Base-by-base conservation (phyloP, 2,329 filamentous ascomycete genomes). In the Dendrostoma leiphaemia region DNA sequence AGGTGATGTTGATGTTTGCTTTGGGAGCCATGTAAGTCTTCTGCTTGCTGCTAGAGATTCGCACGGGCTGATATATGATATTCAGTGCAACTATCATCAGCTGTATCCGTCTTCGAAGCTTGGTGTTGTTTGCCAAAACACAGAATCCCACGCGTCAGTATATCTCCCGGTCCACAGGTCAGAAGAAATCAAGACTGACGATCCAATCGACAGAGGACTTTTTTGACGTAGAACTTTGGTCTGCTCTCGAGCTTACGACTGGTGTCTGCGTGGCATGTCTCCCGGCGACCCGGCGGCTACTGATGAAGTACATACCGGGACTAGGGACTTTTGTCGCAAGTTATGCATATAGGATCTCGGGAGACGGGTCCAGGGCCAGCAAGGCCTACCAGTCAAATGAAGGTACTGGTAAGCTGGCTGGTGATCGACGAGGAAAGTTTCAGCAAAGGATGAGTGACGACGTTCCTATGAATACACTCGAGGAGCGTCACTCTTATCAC, bases 141-240 rank as follows among this genome's bases (percentile, higher is more conserved):
- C 50, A 47, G 10, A 53, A 53, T 6, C 50, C 50, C 26, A 53
- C 50, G 15, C 45, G 50, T 53, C 24, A 24, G 50, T n/a, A 45
- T 5, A 34, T 12, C n/a, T 17, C 13, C 15, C 13, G 29, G 1
- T 2, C 3, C 15, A 21, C n/a, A n/a, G 4, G 17, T 3, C 17
- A 5, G 1, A 15, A 8, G 23, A 5, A 3, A 28, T 12, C 21
- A 38, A 2, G 8, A 19, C 43, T 53, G 43, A 53, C 26, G 6
- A n/a, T n/a, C n/a, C 15, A 4, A 28, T 19, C 2, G 21, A 40
- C 26, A 53, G 50, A 47, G 50, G 50, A 53, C 26, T 47, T 53
- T 17, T 53, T 47, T 26, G 50, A 37, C 43, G n/a, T 53, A 13
- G 41, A 31, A 26, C 3, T 53, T 8, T 53, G 50, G 50, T 53